Conservation (phyloP, 441 rosid genomes). For the Mallotus repandus region DNA sequence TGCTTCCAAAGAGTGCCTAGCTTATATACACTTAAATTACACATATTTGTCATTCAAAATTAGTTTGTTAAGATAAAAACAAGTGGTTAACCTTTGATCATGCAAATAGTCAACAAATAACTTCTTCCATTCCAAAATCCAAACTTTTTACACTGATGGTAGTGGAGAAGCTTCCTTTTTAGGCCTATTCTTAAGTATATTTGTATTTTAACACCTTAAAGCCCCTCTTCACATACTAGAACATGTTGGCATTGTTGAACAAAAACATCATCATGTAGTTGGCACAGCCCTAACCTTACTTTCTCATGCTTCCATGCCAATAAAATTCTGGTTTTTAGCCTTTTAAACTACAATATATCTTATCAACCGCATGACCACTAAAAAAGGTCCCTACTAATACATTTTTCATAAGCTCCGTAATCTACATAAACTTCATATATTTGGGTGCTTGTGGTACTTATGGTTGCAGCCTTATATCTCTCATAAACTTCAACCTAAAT, state of each 20-base stretch:
- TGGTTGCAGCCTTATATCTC: not conserved
- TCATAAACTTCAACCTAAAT: not conserved
- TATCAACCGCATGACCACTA: not conserved
- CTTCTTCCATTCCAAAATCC: no score
- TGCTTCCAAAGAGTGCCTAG: no score
- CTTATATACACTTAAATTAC: no score
- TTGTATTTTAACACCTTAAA: not conserved
- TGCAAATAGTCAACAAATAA: no score
- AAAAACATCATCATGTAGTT: slow-evolving; percentile 7
- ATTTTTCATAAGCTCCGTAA: not conserved
- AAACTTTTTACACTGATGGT: no score
- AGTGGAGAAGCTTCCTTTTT: no score
- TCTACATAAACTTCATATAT: not conserved
- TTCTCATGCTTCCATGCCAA: not conserved
- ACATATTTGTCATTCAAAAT: no score
- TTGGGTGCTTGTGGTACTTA: not conserved
- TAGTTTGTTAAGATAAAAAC: no score
- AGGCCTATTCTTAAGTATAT: not conserved
- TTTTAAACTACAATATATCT: not conserved
- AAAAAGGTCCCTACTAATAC: not conserved
- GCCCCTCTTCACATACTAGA: slow-evolving; percentile 8
- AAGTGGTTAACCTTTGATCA: no score
- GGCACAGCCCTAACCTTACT: not conserved
- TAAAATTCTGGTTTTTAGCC: not conserved
- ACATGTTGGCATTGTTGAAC: slow-evolving; percentile 5